phyloP scores from a whole-genome alignment of 2,329 filamentous ascomycete species.

The Tolypocladium ovalisporum region DNA sequence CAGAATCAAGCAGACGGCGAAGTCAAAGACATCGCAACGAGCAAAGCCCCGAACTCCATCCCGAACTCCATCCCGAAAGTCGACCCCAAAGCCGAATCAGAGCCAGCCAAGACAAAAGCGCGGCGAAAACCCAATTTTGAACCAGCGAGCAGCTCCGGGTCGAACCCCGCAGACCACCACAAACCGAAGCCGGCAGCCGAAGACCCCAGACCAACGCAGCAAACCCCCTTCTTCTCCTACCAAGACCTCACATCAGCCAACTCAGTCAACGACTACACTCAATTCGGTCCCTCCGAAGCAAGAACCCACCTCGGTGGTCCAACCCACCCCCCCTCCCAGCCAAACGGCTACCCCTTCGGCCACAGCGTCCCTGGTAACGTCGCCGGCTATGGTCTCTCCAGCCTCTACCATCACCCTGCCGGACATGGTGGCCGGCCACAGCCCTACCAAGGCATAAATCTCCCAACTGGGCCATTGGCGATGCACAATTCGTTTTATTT shows the following conservation, averaged over 20 bases:
- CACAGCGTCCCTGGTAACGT: not conserved
- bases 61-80: not conserved
- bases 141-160: not conserved
- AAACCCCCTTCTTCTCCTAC: not conserved
- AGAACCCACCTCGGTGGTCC: not conserved
- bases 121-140: not conserved
- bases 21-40: conserved; percentile 5
- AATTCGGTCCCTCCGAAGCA: not conserved
- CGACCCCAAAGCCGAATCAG: not conserved
- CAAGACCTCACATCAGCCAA: not conserved
- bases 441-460: not conserved
- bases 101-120: not conserved
- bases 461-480: not conserved
- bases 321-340: not conserved
- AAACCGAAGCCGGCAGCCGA: not conserved
- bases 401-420: not conserved
- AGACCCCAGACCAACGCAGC: not conserved
- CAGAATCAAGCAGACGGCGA: conserved; percentile 15
- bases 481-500: no score
- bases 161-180: not conserved
- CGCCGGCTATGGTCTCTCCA: not conserved
- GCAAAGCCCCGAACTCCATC: not conserved
- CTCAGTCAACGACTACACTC: not conserved
- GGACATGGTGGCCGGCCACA: not conserved
- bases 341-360: not conserved